Evolutionary conservation across 192 early-diverging fungal species (phyloP).

Genomic region (Powellomyces hirtus): DNA sequence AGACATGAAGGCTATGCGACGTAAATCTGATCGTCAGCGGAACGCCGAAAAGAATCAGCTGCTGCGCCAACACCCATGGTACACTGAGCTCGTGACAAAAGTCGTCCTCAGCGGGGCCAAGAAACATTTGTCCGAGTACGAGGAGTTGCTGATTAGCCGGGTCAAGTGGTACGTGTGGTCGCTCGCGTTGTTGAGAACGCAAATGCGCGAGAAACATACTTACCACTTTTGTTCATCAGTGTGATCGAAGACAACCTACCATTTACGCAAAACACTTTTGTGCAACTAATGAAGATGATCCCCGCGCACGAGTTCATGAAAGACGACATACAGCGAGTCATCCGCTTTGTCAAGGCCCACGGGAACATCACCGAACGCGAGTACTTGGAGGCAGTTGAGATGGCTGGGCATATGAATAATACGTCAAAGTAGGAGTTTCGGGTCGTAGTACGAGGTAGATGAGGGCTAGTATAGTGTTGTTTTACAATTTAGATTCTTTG

Average conservation of each 20-base stretch:
- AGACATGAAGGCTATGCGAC: conserved; percentile 47
- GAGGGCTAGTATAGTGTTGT: too few relatives aligned
- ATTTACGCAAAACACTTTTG: conserved; percentile 44
- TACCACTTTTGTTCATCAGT: not conserved
- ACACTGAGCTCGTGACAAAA: conserved; percentile 49
- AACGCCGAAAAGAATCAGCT: conserved; percentile 15
- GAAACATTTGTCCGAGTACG: conserved; percentile 29
- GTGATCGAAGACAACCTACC: conserved; percentile 41
- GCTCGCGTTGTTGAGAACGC: conserved; percentile 1
- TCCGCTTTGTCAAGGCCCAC: conserved; percentile 51
- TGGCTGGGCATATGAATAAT: conserved; percentile 37
- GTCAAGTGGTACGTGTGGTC: conserved; percentile 41
- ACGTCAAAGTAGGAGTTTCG: too few relatives aligned
- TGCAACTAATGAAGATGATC: conserved; percentile 50
- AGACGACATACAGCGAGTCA: conserved; percentile 57
- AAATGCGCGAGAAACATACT: conserved; percentile 1
- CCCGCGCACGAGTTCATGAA: conserved; percentile 50
- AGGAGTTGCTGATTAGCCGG: conserved; percentile 42
- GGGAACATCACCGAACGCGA: conserved; percentile 51
- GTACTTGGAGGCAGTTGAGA: conserved; percentile 51
- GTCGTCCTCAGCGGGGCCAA: conserved; percentile 40
- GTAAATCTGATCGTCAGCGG: conserved; percentile 28
- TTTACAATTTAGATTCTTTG: too few relatives aligned
- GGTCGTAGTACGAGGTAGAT: too few relatives aligned
- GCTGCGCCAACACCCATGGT: conserved; percentile 52